Percentiles rank a stretch among this genome's conserved stretches.
These are phyloP conservation scores for Rhododendron vialii DNA, from an alignment of 148 eudicot genomes.

Conservation along the genomic window DNA sequence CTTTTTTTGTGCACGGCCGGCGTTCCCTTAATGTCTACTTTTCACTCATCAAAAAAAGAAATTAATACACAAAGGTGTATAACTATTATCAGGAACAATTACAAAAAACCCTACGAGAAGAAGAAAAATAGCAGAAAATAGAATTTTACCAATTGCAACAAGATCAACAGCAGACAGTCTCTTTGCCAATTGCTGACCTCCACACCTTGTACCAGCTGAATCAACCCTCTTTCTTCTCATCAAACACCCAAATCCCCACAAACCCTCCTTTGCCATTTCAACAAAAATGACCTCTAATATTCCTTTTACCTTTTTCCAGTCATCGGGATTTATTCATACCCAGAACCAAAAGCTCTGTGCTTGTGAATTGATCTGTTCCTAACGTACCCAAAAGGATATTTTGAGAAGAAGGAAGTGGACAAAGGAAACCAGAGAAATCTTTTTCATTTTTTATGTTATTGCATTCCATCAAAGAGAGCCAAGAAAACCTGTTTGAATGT, in stretches of 20 bases:
- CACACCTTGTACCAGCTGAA: constrained; percentile 10
- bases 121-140: not conserved
- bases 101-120: not conserved
- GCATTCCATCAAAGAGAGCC: not conserved
- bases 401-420: not conserved
- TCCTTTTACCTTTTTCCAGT: not conserved
- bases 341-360: not conserved
- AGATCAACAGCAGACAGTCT: constrained; percentile 33
- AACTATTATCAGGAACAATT: not conserved
- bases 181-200: constrained; percentile 35
- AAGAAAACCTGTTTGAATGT: not conserved
- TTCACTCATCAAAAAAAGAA: too few species aligned
- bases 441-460: not conserved
- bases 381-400: not conserved
- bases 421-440: not conserved
- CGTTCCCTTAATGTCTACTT: too few species aligned
- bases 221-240: constrained; percentile 33
- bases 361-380: not conserved
- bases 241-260: constrained; percentile 20
- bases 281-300: not conserved
- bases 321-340: not conserved
- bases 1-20: too few species aligned
- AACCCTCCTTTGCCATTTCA: not conserved
- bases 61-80: not conserved
- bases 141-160: constrained; percentile 32